Conservation (phyloP, 2,329 filamentous ascomycete species). For the Dothistroma septosporum region DNA sequence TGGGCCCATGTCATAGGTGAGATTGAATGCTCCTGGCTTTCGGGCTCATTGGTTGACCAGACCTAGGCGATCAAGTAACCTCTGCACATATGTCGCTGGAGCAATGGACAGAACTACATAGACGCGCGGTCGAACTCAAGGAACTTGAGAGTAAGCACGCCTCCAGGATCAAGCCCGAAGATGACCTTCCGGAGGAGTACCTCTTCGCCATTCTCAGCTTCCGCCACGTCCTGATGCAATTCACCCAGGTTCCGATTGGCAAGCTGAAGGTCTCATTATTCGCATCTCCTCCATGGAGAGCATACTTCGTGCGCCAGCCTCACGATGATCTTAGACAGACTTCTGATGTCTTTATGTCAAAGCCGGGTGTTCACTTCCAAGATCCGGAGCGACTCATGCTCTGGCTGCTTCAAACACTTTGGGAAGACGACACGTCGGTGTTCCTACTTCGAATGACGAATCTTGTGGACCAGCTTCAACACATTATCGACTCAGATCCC, state of each 20-base stretch:
- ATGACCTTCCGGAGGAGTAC: conserved; percentile 40
- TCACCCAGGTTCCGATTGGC: conserved; percentile 32
- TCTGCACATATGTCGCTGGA: conserved; percentile 3
- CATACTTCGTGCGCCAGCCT: background rate
- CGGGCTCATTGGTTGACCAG: background rate
- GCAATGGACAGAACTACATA: conserved; percentile 4
- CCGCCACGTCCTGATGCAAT: conserved; percentile 35
- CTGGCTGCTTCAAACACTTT: conserved; percentile 6
- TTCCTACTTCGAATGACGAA: conserved; percentile 28
- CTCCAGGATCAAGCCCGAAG: conserved; percentile 29
- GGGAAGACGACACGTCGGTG: conserved; percentile 32
- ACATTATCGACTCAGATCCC: conserved; percentile 34
- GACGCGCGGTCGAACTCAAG: background rate
- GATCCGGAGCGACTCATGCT: background rate
- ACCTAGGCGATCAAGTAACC: conserved; percentile 1
- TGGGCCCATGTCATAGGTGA: conserved; percentile 7
- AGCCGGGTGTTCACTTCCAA: background rate
- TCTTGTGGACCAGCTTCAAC: conserved; percentile 49
- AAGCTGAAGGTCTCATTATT: conserved; percentile 1
- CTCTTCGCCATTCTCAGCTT: conserved; percentile 41
- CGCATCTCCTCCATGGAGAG: conserved; percentile 7
- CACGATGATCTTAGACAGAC: background rate
- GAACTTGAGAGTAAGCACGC: conserved; percentile 33
- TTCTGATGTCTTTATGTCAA: background rate
- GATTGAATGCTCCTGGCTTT: background rate